phyloP scores from a whole-genome alignment of 2,329 filamentous ascomycete species.

The Fusarium sp. region DNA sequence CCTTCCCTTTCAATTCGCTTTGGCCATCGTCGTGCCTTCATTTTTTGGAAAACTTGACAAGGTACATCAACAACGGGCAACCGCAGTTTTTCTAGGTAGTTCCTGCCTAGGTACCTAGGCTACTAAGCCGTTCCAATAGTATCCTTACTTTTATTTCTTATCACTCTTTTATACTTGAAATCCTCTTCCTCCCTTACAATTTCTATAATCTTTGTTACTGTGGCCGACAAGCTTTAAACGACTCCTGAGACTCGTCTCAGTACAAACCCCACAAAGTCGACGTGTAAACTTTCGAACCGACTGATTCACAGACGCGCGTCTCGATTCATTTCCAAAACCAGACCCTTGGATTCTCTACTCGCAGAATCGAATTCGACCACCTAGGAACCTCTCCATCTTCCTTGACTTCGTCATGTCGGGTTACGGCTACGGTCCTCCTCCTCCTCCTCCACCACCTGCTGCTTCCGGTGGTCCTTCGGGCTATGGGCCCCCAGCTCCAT shows the following conservation, averaged over 20 bases:
- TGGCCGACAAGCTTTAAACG: constrained; percentile 1
- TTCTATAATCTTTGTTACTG: not conserved
- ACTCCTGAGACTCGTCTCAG: constrained; percentile 6
- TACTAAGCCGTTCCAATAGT: not conserved
- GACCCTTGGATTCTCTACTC: not conserved
- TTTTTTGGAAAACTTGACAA: constrained; percentile 11
- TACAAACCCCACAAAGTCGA: not conserved
- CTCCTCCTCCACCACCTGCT: constrained; percentile 60
- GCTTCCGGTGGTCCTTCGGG: constrained; percentile 48
- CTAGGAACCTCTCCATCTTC: not conserved
- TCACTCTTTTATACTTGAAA: constrained; percentile 4
- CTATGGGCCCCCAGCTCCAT: constrained; percentile 54
- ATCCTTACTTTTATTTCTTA: constrained; percentile 3
- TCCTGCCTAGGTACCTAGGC: not conserved
- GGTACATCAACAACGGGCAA: constrained; percentile 15
- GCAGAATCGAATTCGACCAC: not conserved
- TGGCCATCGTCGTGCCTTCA: constrained; percentile 27
- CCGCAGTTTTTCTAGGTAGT: not conserved
- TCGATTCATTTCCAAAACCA: not conserved
- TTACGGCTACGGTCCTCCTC: constrained; percentile 66
- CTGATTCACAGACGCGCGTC: not conserved
- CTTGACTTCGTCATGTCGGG: constrained; percentile 53
- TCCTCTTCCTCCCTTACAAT: not conserved
- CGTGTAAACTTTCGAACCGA: not conserved
- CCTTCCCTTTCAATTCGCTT: constrained; percentile 20